These are phyloP conservation scores for Flaveria trinervia DNA, from an alignment of 129 eudicot genomes.

Conservation along the genomic window DNA sequence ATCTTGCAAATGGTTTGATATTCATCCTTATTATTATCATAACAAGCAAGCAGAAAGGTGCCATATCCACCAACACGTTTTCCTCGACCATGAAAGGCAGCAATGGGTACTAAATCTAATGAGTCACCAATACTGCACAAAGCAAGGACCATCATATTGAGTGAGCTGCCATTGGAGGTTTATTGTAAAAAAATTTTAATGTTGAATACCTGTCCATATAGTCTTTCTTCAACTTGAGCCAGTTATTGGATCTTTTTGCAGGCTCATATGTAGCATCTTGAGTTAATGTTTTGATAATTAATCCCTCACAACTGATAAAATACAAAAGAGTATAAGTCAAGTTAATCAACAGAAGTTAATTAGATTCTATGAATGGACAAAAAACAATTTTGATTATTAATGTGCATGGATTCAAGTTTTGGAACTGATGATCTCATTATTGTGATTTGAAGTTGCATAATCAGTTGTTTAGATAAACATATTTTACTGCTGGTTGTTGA, in stretches of 20 bases:
- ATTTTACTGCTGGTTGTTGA: background rate
- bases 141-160: constrained; percentile 6
- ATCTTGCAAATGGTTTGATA: constrained; percentile 92
- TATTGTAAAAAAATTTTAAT: background rate
- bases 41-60: constrained; percentile 96
- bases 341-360: background rate
- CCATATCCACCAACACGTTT: constrained; percentile 90
- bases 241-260: constrained; percentile 85
- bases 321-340: background rate
- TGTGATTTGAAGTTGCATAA: background rate
- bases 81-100: constrained; percentile 88
- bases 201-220: constrained; percentile 76
- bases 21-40: constrained; percentile 71
- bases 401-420: background rate
- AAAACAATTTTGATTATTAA: background rate
- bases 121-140: constrained; percentile 83
- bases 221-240: constrained; percentile 94
- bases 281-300: constrained; percentile 81
- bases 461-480: background rate
- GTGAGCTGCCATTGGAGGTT: background rate
- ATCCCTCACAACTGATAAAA: constrained; percentile 79
- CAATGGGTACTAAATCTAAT: constrained; percentile 87
- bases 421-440: background rate
- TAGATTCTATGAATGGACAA: background rate
- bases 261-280: constrained; percentile 96